Percentiles rank a stretch among this genome's conserved stretches.
These are phyloP conservation scores for Hyphodiscus sp. DNA, from an alignment of 2,329 filamentous ascomycete genomes.

Conservation along the genomic window DNA sequence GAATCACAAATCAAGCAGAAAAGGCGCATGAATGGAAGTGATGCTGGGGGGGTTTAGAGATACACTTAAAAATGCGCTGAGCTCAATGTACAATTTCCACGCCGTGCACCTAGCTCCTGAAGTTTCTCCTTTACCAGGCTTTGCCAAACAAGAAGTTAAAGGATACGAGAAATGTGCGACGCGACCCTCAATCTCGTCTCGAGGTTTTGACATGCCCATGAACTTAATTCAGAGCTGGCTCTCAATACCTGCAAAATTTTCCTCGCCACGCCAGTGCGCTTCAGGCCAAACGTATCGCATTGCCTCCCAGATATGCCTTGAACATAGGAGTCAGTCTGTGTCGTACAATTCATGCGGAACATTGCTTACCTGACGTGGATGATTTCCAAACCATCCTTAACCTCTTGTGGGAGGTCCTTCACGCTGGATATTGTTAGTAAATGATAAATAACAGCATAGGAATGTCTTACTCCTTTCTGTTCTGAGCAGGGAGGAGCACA, in stretches of 20 bases:
- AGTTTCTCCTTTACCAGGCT: neutral
- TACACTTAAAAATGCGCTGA: neutral
- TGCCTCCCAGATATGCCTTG: constrained; percentile 88
- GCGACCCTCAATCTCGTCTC: neutral
- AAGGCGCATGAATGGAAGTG: neutral
- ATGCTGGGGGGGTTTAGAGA: neutral
- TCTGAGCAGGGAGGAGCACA: constrained; percentile 79
- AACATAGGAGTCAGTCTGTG: constrained; percentile 14
- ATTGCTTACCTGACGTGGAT: constrained; percentile 72
- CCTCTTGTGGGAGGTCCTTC: constrained; percentile 84
- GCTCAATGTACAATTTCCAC: neutral
- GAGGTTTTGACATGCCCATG: neutral
- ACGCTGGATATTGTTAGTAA: constrained; percentile 36
- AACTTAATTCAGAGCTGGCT: constrained; percentile 59
- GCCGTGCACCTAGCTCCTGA: neutral
- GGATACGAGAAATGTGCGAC: neutral
- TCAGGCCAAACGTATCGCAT: constrained; percentile 90
- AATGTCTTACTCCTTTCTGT: constrained; percentile 65
- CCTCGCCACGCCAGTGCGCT: constrained; percentile 72
- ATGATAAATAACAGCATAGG: neutral
- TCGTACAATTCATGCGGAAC: constrained; percentile 1
- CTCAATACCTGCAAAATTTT: constrained; percentile 64
- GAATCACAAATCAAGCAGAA: neutral
- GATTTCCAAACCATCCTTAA: constrained; percentile 80
- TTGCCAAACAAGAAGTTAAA: neutral